Percentiles rank a stretch among this genome's conserved stretches.
phyloP scores from a whole-genome alignment of 148 eudicot genomes.

The Hydrangea macrophylla region DNA sequence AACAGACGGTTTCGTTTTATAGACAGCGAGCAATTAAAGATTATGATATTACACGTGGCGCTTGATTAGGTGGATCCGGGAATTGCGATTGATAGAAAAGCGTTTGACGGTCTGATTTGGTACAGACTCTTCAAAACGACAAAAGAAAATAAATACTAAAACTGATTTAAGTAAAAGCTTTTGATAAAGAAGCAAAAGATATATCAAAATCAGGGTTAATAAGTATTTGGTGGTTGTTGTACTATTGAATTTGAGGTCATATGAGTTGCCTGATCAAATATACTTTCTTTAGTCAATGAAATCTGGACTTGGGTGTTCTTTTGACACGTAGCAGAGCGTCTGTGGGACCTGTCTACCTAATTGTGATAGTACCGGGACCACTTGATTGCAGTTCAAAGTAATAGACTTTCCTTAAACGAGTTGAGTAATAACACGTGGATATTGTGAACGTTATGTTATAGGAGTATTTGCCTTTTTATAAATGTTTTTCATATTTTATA shows the following conservation, averaged over 20 bases:
- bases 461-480: too few species aligned
- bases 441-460: not conserved
- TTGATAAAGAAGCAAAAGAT: conserved; percentile 8
- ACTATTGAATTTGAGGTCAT: too few species aligned
- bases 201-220: conserved; percentile 4
- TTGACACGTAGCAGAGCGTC: not conserved
- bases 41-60: conserved; percentile 31
- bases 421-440: not conserved
- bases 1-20: conserved; percentile 15
- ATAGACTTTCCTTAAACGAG: not conserved
- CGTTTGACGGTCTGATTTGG: conserved; percentile 18
- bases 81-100: conserved; percentile 19
- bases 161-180: too few species aligned
- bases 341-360: not conserved
- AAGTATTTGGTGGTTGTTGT: too few species aligned
- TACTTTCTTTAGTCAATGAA: too few species aligned
- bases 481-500: too few species aligned
- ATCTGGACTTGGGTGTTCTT: not conserved
- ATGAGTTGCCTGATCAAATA: too few species aligned
- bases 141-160: too few species aligned
- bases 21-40: not conserved
- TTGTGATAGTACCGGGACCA: not conserved
- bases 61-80: conserved; percentile 22
- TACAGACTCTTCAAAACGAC: conserved; percentile 6
- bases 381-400: not conserved